Base-by-base conservation (phyloP, 345 rosid genomes). In the Ceriops zippeliana region DNA sequence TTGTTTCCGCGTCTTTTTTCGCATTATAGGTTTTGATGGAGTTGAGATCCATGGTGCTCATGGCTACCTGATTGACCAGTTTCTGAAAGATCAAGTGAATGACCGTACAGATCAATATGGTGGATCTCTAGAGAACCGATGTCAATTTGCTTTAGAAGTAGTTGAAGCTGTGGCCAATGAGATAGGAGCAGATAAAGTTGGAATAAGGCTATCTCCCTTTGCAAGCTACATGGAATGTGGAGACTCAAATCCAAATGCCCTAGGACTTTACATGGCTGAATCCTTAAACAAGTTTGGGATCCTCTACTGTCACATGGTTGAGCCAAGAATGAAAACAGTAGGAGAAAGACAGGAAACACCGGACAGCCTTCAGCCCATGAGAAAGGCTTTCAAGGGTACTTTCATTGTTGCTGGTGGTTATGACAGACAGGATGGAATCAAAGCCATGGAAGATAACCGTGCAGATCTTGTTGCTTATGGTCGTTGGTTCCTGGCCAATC, bases 11-110 rank as follows among this genome's bases (percentile, higher is more conserved):
- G 49, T 42, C 49, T 42, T 24, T 52, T 20, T n/a, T 7, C 8
- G n/a, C 2, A 16, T n/a, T 28, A 34, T 42, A 90, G 88, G 90
- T 24, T 90, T 88, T 15, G 91, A 86, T 49, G 93, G 91, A n/a
- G 88, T 89, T 13, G 96, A 89, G 82, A 83, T 89, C 53, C 96
- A 87, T 30, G 90, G 89, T 0, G 89, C 89, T 62, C 72, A 86
- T 47, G 92, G 96, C 64, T 82, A 80, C 73, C 69, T 89, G 21
- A 70, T 87, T 3, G 92, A 87, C 20, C 90, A 87, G 76, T 87
- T 89, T 74, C 38, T 87, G 84, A 89, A 89, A 65, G 92, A 87
- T 64, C 79, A 81, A 13, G 84, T 83, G 17, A 89, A 89, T 24
- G 90, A 89, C 52, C 68, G 90, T 20, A 86, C 90, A 0, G 90